Evolutionary conservation across 225 moss, liverwort and hornwort species (phyloP).

Genomic region (Pleurozium schreberi): DNA sequence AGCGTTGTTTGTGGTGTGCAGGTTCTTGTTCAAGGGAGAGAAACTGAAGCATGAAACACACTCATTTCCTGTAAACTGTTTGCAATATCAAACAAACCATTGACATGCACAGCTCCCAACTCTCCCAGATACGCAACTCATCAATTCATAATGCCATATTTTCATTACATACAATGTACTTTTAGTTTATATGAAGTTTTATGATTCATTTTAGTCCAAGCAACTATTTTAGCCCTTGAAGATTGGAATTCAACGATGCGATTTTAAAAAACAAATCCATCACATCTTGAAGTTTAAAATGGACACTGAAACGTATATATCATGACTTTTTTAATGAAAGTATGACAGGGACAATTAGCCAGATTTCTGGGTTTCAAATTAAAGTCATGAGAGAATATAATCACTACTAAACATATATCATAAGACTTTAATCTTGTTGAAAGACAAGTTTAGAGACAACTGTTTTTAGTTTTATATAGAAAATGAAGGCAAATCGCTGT

Average conservation of each 20-base stretch:
- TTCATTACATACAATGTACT: background rate
- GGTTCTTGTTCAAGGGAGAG: background rate
- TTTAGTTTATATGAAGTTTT: background rate
- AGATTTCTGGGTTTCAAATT: background rate
- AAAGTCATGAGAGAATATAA: background rate
- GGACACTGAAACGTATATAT: background rate
- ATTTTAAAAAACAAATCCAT: background rate
- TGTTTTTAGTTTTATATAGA: too few species aligned
- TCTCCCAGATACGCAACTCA: background rate
- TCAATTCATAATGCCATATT: background rate
- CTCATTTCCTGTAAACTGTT: background rate
- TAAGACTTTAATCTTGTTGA: background rate
- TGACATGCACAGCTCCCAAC: background rate
- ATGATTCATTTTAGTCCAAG: background rate
- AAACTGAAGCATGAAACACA: background rate
- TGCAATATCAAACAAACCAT: background rate
- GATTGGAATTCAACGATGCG: background rate
- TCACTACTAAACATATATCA: background rate
- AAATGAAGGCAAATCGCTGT: background rate
- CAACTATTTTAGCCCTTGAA: background rate
- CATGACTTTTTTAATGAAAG: background rate
- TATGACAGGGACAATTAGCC: background rate
- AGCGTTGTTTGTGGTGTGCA: background rate
- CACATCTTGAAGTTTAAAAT: background rate
- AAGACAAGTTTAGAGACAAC: background rate